Base-by-base conservation (phyloP, 148 eudicot genomes). In the Spergularia bocconei region DNA sequence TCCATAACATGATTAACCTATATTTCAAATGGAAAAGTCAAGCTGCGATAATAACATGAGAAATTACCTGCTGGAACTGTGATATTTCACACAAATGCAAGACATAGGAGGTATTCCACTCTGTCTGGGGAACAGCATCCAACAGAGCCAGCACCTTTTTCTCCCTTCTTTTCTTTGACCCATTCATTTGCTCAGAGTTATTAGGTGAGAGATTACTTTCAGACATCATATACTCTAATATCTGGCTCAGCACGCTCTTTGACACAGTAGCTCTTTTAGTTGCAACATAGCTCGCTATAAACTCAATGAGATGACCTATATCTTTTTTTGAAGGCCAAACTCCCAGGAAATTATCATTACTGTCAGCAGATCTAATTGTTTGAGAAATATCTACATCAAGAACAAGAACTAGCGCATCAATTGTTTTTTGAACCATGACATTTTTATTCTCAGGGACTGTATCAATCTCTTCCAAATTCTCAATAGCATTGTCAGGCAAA, bases 241-340 rank as follows among this genome's bases (percentile, higher is more conserved):
- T 84, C 79, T 88, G 89, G 84, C 85, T 78, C 79, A 93, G 57
- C 71, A 88, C 86, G 64, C 79, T 79, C 47, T 76, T 87, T 13
- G 95, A 79, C 62, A 91, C 89, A 64, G 39, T 85, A 65, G 92
- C 95, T 74, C 79, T 85, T 75, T 78, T 79, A 78, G 79, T 76
- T 25, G 95, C 86, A 48, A 90, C 84, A 79, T 86, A 85, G 78
- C 82, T 84, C 25, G 97, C 90, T 71, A 90, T 82, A 69, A 93
- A 93, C 81, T 93, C 98, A 74, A 87, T 80, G 53, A 91, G 83
- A 71, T 79, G 90, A 71, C 88, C 85, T 62, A 85, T 81, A 77
- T 91, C 97, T 78, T 82, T 80, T 82, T 75, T 84, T 50, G 97
- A 90, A 76, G 98, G 98, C 98, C 98, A 93, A 72, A 70, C 72